phyloP scores from a whole-genome alignment of 1,139 yeast species.

The Yamadazyma oceani region DNA sequence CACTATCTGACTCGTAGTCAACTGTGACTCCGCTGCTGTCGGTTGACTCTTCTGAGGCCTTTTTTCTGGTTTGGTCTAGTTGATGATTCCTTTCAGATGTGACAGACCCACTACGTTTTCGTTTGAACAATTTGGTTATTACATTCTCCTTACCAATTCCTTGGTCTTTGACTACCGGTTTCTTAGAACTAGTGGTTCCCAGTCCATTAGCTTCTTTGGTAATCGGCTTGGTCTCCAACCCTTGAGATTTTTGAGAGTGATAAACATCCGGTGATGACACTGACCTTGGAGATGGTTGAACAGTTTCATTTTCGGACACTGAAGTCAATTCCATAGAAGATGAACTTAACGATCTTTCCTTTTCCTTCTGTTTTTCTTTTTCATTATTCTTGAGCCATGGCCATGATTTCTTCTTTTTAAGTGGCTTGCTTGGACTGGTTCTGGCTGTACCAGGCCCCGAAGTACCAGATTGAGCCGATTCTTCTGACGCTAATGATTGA shows the following conservation, averaged over 20 bases:
- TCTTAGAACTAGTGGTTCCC: neutral
- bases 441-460: conserved; percentile 4
- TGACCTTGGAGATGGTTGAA: conserved; percentile 11
- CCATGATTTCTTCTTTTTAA: conserved; percentile 20
- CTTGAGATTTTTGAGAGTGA: conserved; percentile 4
- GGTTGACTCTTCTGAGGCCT: neutral
- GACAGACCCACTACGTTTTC: conserved; percentile 30
- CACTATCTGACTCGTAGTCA: conserved; percentile 34
- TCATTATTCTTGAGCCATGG: conserved; percentile 16
- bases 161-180: neutral
- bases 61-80: no score
- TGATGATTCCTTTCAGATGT: conserved; percentile 5
- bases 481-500: conserved; percentile 13
- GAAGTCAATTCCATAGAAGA: conserved; percentile 15
- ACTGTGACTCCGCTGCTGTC: conserved; percentile 23
- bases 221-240: conserved; percentile 1
- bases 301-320: conserved; percentile 12
- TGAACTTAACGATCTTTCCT: conserved; percentile 15
- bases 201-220: conserved; percentile 4
- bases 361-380: conserved; percentile 6
- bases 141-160: conserved; percentile 38
- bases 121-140: conserved; percentile 45
- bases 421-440: conserved; percentile 12
- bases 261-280: conserved; percentile 17
- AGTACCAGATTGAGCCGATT: conserved; percentile 7